phyloP scores from a whole-genome alignment of 768 basidiomycete species.

The Suillus subalutaceus region DNA sequence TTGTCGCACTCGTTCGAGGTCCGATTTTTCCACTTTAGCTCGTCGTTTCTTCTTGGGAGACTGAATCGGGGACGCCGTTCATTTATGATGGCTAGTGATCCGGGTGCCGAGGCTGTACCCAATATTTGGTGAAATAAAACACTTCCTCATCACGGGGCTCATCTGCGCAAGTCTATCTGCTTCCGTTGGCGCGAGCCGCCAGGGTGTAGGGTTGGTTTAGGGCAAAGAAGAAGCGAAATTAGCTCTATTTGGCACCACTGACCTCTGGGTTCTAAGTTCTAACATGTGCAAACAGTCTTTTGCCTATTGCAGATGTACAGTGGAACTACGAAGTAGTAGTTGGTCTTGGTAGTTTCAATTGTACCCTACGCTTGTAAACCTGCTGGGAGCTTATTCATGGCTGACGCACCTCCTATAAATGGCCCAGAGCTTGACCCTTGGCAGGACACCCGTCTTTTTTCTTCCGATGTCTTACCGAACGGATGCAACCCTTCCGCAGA shows the following conservation, averaged over 20 bases:
- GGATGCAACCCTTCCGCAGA: neutral
- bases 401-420: neutral
- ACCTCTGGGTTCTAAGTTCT: slow-evolving; percentile 1
- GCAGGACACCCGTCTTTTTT: neutral
- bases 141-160: too few species aligned
- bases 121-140: too few species aligned
- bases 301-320: neutral
- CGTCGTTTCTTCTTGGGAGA: too few species aligned
- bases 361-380: neutral
- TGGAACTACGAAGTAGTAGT: neutral
- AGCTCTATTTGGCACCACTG: neutral
- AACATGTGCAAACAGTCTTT: neutral
- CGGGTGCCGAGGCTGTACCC: too few species aligned
- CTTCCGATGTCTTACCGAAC: neutral
- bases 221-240: too few species aligned
- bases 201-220: too few species aligned
- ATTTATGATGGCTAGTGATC: too few species aligned
- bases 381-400: neutral
- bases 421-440: slow-evolving; percentile 1
- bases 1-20: too few species aligned
- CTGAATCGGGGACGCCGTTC: too few species aligned
- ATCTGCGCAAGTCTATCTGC: too few species aligned
- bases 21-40: too few species aligned
- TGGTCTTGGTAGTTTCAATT: neutral
- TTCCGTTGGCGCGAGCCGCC: too few species aligned